Percentiles rank a stretch among this genome's conserved stretches.
These are phyloP conservation scores for Conidiobolus coronatus DNA, from an alignment of 371 early-diverging fungal genomes.

Conservation along the genomic window DNA sequence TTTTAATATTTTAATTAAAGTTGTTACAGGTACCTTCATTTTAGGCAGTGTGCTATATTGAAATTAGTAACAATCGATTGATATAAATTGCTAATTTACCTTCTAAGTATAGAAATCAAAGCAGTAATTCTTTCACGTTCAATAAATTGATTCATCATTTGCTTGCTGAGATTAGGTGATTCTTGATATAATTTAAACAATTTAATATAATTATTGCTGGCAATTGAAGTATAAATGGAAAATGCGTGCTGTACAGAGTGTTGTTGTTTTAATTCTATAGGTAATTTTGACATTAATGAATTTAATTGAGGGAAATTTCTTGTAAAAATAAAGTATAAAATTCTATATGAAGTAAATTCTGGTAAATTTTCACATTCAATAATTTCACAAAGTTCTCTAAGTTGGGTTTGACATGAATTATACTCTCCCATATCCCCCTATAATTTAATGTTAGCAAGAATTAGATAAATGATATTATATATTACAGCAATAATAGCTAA, in stretches of 20 bases:
- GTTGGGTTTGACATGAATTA: conserved; percentile 87
- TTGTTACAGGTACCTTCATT: too few relatives aligned
- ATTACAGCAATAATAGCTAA: conserved; percentile 26
- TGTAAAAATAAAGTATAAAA: conserved; percentile 75
- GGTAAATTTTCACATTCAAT: conserved; percentile 36
- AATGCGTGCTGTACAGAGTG: conserved; percentile 52
- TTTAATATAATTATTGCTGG: conserved; percentile 35
- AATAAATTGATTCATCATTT: conserved; percentile 72
- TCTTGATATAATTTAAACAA: conserved; percentile 50
- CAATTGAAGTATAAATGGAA: too few relatives aligned
- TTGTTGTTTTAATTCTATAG: conserved; percentile 44
- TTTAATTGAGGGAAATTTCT: conserved; percentile 13
- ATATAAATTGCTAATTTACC: conserved; percentile 18
- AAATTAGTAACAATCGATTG: too few relatives aligned
- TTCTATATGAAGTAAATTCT: conserved; percentile 81
- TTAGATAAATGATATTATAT: neutral
- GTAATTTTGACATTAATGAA: neutral
- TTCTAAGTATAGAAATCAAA: conserved; percentile 31
- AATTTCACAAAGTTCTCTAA: conserved; percentile 53
- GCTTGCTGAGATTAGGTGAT: conserved; percentile 66
- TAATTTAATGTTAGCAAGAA: neutral
- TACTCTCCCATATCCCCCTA: conserved; percentile 87
- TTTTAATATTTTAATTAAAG: too few relatives aligned
- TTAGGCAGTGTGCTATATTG: too few relatives aligned
- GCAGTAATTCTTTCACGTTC: conserved; percentile 62